Evolutionary conservation across 352 stramenopile species (phyloP).

Genomic region (Blastocystis sp.): DNA sequence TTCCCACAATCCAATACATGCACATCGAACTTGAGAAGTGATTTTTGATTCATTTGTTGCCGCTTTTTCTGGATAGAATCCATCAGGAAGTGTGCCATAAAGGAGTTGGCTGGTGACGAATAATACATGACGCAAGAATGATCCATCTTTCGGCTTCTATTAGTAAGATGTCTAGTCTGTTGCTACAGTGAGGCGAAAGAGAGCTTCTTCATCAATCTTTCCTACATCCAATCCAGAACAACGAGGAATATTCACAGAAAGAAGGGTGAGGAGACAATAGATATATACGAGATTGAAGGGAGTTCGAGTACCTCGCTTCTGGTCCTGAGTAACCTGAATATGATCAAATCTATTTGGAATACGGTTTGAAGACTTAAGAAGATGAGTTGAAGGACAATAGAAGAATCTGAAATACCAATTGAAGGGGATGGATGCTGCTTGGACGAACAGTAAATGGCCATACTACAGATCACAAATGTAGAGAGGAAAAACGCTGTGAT

Average conservation of each 20-base stretch:
- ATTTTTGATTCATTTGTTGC: conserved; percentile 2
- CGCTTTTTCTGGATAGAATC: conserved; percentile 47
- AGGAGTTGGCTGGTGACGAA: background rate
- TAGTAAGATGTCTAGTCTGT: no score
- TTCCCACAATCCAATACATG: conserved; percentile 35
- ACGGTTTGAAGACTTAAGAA: conserved; percentile 29
- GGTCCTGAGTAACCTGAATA: background rate
- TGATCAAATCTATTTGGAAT: background rate
- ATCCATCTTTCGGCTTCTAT: background rate
- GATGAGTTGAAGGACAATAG: conserved; percentile 29
- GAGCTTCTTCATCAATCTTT: background rate
- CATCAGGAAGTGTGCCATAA: background rate
- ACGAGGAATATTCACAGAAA: background rate
- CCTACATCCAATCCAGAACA: background rate
- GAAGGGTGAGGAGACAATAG: conserved; percentile 45
- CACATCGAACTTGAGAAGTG: conserved; percentile 32
- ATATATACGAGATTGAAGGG: conserved; percentile 55
- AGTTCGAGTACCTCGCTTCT: background rate
- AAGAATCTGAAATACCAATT: conserved; percentile 20
- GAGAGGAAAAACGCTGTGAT: conserved; percentile 1
- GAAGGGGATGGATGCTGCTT: background rate
- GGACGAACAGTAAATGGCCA: background rate
- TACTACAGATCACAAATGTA: background rate
- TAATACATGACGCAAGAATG: background rate
- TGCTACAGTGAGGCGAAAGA: background rate